Evolutionary conservation across 2,329 filamentous ascomycete species (phyloP).

Genomic region (Colletotrichum sp.): DNA sequence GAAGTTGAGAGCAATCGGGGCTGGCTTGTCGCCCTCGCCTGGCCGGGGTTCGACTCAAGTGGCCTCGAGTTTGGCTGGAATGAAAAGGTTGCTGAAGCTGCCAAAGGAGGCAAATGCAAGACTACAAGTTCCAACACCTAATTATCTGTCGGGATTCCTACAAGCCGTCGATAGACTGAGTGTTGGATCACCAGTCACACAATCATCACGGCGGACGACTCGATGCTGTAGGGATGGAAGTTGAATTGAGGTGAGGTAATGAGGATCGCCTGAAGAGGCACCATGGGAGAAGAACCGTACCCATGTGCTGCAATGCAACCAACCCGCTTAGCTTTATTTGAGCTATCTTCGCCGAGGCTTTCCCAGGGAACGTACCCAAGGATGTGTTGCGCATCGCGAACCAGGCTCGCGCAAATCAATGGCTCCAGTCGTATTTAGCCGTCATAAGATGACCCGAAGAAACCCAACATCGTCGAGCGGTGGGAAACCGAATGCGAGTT

Average conservation of each 20-base stretch:
- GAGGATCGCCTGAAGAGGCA: not conserved
- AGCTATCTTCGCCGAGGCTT: not conserved
- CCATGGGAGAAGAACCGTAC: not conserved
- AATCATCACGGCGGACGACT: not conserved
- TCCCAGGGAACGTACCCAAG: not conserved
- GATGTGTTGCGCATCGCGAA: not conserved
- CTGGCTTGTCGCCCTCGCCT: too few relatives aligned
- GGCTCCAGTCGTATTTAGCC: not conserved
- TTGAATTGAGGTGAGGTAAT: not conserved
- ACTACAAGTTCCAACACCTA: not conserved
- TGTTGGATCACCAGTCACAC: not conserved
- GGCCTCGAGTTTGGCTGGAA: too few relatives aligned
- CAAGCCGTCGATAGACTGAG: accelerated
- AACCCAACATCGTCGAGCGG: not conserved
- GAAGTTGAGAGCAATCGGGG: too few relatives aligned
- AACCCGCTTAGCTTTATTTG: not conserved
- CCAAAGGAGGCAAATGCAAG: not conserved
- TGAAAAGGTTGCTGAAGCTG: not conserved
- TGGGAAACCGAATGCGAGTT: not conserved
- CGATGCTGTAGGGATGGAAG: not conserved
- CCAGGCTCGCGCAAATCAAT: not conserved
- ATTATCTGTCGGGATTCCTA: not conserved
- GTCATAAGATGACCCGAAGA: not conserved
- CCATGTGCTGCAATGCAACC: not conserved
- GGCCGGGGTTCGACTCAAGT: too few relatives aligned